Conservation (phyloP, 257 asterid genomes). For the Forsythia suspensa region DNA sequence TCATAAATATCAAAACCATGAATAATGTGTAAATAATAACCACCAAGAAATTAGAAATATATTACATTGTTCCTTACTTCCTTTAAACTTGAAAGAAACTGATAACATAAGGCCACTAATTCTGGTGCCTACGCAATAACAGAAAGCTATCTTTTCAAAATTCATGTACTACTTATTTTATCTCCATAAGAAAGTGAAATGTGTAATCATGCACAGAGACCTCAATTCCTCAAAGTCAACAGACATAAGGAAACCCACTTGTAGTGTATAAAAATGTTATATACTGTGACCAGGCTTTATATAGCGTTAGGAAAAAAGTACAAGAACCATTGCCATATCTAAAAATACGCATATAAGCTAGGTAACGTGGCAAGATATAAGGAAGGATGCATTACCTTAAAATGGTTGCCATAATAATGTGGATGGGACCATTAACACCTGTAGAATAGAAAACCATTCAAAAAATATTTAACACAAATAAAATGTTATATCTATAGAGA, state of each 20-base stretch:
- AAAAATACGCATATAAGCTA: not conserved
- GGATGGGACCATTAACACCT: constrained; percentile 53
- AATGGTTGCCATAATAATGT: constrained; percentile 36
- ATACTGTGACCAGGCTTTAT: too few species aligned
- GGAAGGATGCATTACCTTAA: constrained; percentile 30
- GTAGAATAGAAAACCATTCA: constrained; percentile 8
- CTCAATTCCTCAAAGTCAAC: not conserved
- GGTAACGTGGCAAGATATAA: not conserved
- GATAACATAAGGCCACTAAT: not conserved
- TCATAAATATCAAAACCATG: constrained; percentile 6
- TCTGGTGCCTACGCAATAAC: too few species aligned
- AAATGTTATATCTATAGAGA: too few species aligned
- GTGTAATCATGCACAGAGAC: not conserved
- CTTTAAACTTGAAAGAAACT: not conserved
- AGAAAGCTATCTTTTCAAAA: too few species aligned
- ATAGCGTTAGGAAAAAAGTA: too few species aligned
- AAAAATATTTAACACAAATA: too few species aligned
- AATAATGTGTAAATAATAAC: constrained; percentile 1
- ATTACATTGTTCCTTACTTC: too few species aligned
- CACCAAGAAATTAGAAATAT: not conserved
- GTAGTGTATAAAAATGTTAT: too few species aligned
- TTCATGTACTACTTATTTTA: too few species aligned
- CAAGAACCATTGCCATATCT: not conserved
- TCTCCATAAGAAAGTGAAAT: not conserved
- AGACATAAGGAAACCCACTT: not conserved